Evolutionary conservation across 1,284 basidiomycete genomes (phyloP).

Genomic region (Ustilago trichophora): DNA sequence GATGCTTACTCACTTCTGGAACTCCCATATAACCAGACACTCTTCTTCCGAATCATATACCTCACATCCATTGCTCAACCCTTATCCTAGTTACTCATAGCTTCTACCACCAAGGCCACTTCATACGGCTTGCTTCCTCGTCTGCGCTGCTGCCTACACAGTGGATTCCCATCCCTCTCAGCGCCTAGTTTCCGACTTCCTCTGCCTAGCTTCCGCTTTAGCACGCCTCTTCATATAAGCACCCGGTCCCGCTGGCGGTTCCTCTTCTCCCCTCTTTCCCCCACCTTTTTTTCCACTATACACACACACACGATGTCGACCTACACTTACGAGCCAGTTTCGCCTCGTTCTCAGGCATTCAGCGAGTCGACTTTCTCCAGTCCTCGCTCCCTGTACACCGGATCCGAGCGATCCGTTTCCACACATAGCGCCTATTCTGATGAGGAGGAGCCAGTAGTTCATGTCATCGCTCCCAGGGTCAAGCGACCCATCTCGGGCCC

Average conservation of each 20-base stretch:
- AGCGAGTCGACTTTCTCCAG: constrained; percentile 33
- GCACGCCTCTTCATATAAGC: constrained; percentile 2
- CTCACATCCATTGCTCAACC: neutral
- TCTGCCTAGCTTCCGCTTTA: neutral
- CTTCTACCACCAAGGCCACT: neutral
- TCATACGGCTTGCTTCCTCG: too few relatives aligned
- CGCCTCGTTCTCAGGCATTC: constrained; percentile 30
- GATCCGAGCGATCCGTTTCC: constrained; percentile 21
- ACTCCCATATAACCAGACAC: constrained; percentile 27
- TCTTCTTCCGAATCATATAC: neutral
- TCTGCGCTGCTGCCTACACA: too few relatives aligned
- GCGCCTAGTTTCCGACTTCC: neutral
- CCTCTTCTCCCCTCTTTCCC: neutral
- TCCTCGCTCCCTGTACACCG: constrained; percentile 28
- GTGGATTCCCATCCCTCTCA: neutral
- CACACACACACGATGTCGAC: constrained; percentile 14
- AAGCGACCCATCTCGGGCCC: constrained; percentile 13
- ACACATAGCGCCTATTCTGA: constrained; percentile 27
- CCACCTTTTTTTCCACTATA: neutral
- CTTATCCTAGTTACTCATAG: neutral
- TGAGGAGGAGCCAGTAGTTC: constrained; percentile 18
- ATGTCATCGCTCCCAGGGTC: constrained; percentile 13
- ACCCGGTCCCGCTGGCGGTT: constrained; percentile 18
- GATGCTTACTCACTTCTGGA: constrained; percentile 5
- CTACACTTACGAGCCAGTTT: constrained; percentile 34